Percentiles rank a stretch among this genome's conserved stretches.
Conservation (phyloP, 2,329 filamentous ascomycete genomes). For the Colletotrichum sansevieriae region DNA sequence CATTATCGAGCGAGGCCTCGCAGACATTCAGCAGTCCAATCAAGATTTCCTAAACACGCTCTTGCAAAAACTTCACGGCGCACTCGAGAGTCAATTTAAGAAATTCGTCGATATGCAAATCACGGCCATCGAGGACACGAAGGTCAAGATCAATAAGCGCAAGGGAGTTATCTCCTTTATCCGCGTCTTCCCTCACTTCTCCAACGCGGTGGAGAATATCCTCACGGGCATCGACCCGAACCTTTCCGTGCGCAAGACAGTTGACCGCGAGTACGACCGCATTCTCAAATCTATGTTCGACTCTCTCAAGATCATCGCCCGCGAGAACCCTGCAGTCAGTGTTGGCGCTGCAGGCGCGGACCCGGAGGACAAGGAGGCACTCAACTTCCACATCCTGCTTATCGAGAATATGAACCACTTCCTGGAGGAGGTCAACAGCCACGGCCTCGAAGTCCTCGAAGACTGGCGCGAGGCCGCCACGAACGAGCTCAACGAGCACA, state of each 20-base stretch:
- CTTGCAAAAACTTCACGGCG: conserved; percentile 83
- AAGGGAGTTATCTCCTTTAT: conserved; percentile 97
- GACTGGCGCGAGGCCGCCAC: conserved; percentile 85
- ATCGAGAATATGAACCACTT: conserved; percentile 99
- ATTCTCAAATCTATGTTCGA: conserved; percentile 98
- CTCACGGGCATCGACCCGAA: conserved; percentile 69
- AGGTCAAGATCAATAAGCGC: conserved; percentile 98
- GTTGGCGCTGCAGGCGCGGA: conserved; percentile 61
- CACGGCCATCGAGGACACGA: conserved; percentile 95
- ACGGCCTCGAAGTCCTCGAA: conserved; percentile 80
- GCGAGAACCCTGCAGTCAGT: conserved; percentile 70
- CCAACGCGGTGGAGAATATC: conserved; percentile 86
- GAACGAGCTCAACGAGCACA: conserved; percentile 86
- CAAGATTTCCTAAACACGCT: conserved; percentile 90
- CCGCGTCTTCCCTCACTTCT: conserved; percentile 90
- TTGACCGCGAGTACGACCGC: conserved; percentile 89
- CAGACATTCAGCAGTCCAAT: conserved; percentile 87
- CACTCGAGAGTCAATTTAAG: conserved; percentile 80
- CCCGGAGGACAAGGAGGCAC: conserved; percentile 91
- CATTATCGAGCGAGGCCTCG: conserved; percentile 82
- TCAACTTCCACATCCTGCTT: conserved; percentile 96
- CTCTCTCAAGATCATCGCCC: conserved; percentile 92
- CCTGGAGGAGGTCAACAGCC: conserved; percentile 87
- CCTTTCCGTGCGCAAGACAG: conserved; percentile 77
- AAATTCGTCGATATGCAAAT: conserved; percentile 96